Base-by-base conservation (phyloP, 352 stramenopile species). In the Phytophthora agathidicida region DNA sequence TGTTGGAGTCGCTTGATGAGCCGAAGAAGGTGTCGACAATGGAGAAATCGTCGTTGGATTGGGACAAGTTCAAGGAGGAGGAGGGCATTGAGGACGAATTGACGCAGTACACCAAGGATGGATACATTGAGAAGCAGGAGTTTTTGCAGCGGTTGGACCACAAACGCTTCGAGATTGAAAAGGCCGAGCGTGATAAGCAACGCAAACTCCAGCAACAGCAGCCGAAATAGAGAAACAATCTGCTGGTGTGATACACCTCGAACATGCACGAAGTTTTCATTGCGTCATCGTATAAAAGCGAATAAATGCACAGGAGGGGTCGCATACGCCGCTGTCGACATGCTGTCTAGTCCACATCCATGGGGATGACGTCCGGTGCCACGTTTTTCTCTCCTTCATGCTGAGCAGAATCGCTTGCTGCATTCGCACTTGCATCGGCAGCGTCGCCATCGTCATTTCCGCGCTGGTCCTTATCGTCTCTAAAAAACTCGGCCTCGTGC, bases 41-140 rank as follows among this genome's bases (percentile, higher is more conserved):
- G 51, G 90, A 96, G 74, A 99, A 99, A 68, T 96, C 94, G 30
- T 96, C 80, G 26, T 68, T 96, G 13, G 96, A 99, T 71, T 99
- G 96, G 96, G 93, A 98, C 69, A 83, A 87, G 19, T 99, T 98
- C 78, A 99, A 99, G 66, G 77, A 94, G 31, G 73, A 93, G 27
- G 78, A 96, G 45, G 88, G 88, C 35, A 87, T 98, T 44, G 86
- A 97, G 37, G 94, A 98, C 43, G 90, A 98, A 53, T 71, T 99
- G 11, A 77, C 88, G 27, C 93, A 97, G 43, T 86, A 95, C 73
- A 96, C 86, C 6, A 98, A 98, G 62, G 86, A 98, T 60, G 96
- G 90, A 6, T 98, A 95, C 72, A 78, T 98, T 46, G 94, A 98
- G 50, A 98, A 98, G 65, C 93, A 98, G 56, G 90, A 98, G 60